A percentile compares a stretch with the other conserved stretches of the same genome.
phyloP scores from a whole-genome alignment of 768 basidiomycete species.

The Cyclocybe cylindracea region DNA sequence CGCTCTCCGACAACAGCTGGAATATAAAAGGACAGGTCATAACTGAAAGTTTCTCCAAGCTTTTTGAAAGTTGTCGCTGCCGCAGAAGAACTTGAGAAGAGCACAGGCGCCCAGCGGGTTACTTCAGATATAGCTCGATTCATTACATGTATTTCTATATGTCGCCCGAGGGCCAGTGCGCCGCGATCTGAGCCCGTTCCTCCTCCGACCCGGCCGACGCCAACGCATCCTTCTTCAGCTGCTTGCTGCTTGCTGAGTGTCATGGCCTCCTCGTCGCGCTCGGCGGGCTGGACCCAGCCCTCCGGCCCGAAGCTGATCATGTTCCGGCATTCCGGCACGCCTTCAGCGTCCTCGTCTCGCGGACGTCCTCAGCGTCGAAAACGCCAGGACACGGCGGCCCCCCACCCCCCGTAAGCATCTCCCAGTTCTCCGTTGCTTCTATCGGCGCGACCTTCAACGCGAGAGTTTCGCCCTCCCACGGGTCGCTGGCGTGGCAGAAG shows the following conservation, averaged over 20 bases:
- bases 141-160: constrained; percentile 45
- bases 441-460: constrained; percentile 48
- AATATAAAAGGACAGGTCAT: too few relatives aligned
- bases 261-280: constrained; percentile 42
- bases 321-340: constrained; percentile 28
- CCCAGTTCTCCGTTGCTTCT: constrained; percentile 42
- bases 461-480: constrained; percentile 54
- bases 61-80: too few relatives aligned
- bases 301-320: constrained; percentile 37
- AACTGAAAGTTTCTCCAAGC: too few relatives aligned
- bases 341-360: constrained; percentile 40
- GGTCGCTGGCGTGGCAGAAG: constrained; percentile 41
- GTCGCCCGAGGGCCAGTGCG: constrained; percentile 48
- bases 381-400: constrained; percentile 44
- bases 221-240: constrained; percentile 35
- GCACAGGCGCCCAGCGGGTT: too few relatives aligned
- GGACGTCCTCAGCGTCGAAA: constrained; percentile 47
- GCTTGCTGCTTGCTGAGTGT: constrained; percentile 26
- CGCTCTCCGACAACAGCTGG: too few relatives aligned
- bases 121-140: constrained; percentile 7
- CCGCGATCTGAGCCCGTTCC: constrained; percentile 37
- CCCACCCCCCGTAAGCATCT: constrained; percentile 36
- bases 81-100: too few relatives aligned
- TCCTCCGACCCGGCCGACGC: constrained; percentile 28
- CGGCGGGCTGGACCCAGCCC: constrained; percentile 43